Evolutionary conservation across 805 yeast genomes (phyloP), one percentile per base, ranked within the genome.

Genomic region (Starmerella apis): DNA sequence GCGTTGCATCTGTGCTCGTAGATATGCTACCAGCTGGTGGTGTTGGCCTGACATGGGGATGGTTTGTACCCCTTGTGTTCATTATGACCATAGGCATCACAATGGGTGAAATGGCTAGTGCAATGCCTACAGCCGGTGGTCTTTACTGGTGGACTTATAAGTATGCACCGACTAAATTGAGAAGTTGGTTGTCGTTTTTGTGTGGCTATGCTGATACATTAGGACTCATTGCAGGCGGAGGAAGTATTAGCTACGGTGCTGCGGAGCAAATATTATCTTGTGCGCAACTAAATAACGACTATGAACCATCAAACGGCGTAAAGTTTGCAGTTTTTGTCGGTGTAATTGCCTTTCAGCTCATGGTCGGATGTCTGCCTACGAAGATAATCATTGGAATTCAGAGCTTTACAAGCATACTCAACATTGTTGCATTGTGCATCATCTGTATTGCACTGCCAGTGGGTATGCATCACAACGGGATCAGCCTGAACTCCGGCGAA

Each of bases 111-210:
- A 64, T 80, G 54, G 84, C 82, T 1, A 74, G 81, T 32, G 75
- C 86, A 1, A 74, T 79, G 56, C 88, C 90, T 24, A 81, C 88
- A 1, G 76, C 83, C 19, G 88, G 88, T 48, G 88, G 88, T 8
- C 66, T 82, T 35, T 83, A 80, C 61, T 78, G 75, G 64, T 79
- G 83, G 80, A 77, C 84, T 1, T 78, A 71, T 63, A 73, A 78
- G 61, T 81, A 78, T 61, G 78, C 86, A 23, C 87, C 86, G 1
- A 73, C 69, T 44, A 56, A 59, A 3, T 57, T 70, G 28, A 71
- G 76, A 59, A 73, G 74, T 18, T 78, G 80, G 0, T 63, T 80
- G 28, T 76, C 81, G 38, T 81, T 74, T 59, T 60, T 81, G 38
- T 78, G 81, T 52, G 90, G 87, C 4, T 74, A 79, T 58, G 72